Conservation (phyloP, 768 basidiomycete genomes). For the Podaxis sp. region DNA sequence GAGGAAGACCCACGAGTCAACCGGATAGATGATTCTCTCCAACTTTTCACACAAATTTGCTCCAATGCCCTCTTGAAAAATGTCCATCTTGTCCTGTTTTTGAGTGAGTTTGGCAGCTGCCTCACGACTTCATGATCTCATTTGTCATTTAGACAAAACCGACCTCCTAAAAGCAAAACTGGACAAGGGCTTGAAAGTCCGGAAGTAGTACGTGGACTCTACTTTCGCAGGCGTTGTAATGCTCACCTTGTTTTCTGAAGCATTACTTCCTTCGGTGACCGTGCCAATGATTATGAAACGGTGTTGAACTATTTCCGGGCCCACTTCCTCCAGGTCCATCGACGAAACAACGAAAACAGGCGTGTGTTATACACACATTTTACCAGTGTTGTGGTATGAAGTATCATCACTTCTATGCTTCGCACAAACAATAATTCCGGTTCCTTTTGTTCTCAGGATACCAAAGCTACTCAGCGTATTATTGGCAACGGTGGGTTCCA, state of each 20-base stretch:
- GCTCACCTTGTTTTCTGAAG: conserved; percentile 31
- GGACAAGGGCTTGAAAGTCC: conserved; percentile 65
- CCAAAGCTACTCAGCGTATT: conserved; percentile 80
- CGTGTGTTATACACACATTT: conserved; percentile 82
- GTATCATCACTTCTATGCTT: conserved; percentile 19
- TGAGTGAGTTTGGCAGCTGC: conserved; percentile 39
- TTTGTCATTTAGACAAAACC: conserved; percentile 57
- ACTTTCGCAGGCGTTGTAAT: conserved; percentile 5
- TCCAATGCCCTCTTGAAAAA: conserved; percentile 78
- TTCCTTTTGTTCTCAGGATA: conserved; percentile 49
- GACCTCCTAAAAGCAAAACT: conserved; percentile 76
- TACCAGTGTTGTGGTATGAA: conserved; percentile 71
- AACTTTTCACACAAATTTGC: conserved; percentile 84
- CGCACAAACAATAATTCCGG: conserved; percentile 2
- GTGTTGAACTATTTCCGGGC: conserved; percentile 86
- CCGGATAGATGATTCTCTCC: conserved; percentile 85
- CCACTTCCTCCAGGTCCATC: conserved; percentile 82
- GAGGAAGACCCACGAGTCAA: conserved; percentile 87
- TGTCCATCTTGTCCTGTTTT: conserved; percentile 58
- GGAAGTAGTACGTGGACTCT: conserved; percentile 65
- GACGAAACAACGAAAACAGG: conserved; percentile 75
- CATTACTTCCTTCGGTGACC: conserved; percentile 79
- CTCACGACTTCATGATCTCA: conserved; percentile 16
- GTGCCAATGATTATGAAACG: conserved; percentile 78
- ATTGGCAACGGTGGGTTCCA: conserved; percentile 69